A percentile compares a stretch with the other conserved stretches of the same genome.
phyloP scores from a whole-genome alignment of 1,139 yeast genomes.

The Pichia sp. region DNA sequence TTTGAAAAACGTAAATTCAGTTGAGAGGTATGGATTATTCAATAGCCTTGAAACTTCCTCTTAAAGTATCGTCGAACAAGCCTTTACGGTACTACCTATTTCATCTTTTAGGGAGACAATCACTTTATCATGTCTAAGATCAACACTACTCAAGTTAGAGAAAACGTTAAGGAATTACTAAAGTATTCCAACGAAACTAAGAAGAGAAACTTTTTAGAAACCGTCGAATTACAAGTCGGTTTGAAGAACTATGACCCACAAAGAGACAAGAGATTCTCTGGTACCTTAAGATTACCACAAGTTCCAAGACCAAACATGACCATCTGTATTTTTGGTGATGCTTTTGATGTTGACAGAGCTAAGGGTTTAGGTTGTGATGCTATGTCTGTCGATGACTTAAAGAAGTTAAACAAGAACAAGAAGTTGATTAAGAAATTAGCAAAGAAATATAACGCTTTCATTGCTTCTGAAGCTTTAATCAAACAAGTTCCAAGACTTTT shows the following conservation, averaged over 20 bases:
- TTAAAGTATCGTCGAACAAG: constrained; percentile 19
- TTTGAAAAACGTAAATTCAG: not conserved
- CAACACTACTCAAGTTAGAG: constrained; percentile 91
- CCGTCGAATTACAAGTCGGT: constrained; percentile 99
- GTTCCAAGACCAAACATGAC: constrained; percentile 99
- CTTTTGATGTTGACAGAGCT: constrained; percentile 99
- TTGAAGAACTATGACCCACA: constrained; percentile 99
- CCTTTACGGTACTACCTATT: constrained; percentile 29
- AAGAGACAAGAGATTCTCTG: constrained; percentile 99
- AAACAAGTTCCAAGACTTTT: constrained; percentile 99
- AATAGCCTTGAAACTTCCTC: not conserved
- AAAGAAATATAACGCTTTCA: constrained; percentile 99
- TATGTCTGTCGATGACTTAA: constrained; percentile 99
- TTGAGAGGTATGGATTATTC: not conserved
- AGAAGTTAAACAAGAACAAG: constrained; percentile 99
- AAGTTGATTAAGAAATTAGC: constrained; percentile 99
- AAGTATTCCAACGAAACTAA: constrained; percentile 89
- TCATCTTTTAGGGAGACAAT: constrained; percentile 58
- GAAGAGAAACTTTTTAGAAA: constrained; percentile 99
- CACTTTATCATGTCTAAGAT: constrained; percentile 77
- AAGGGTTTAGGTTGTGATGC: constrained; percentile 99
- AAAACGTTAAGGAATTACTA: constrained; percentile 88
- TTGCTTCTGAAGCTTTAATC: constrained; percentile 98
- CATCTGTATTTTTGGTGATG: constrained; percentile 99
- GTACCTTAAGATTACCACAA: constrained; percentile 95